phyloP scores from a whole-genome alignment of 495 filamentous ascomycete genomes.

The Acidiella bohemica region DNA sequence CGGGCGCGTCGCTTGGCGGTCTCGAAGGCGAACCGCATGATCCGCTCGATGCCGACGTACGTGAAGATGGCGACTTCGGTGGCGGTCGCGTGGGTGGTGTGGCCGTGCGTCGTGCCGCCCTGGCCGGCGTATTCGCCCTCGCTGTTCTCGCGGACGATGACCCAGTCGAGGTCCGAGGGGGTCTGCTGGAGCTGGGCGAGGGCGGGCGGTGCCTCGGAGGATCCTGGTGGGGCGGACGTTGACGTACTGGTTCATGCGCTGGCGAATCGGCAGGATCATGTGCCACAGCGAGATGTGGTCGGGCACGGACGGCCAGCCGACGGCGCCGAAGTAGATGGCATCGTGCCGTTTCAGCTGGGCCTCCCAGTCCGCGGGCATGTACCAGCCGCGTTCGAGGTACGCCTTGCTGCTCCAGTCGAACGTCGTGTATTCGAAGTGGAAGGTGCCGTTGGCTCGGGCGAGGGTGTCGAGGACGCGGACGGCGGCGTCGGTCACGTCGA shows the following conservation, averaged over 20 bases:
- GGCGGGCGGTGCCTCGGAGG: constrained; percentile 26
- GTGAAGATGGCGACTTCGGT: constrained; percentile 33
- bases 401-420: constrained; percentile 29
- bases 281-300: constrained; percentile 33
- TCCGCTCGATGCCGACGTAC: constrained; percentile 27
- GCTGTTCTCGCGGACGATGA: constrained; percentile 31
- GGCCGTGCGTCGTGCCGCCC: constrained; percentile 26
- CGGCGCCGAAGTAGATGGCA: constrained; percentile 32
- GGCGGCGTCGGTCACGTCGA: constrained; percentile 30
- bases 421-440: constrained; percentile 26
- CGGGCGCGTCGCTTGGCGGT: constrained; percentile 24
- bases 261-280: constrained; percentile 31
- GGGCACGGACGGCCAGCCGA: constrained; percentile 30
- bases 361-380: constrained; percentile 27
- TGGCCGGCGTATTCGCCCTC: constrained; percentile 33
- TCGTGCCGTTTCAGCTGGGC: constrained; percentile 29
- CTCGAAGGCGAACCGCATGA: constrained; percentile 32
- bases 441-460: constrained; percentile 21
- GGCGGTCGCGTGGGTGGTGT: constrained; percentile 21
- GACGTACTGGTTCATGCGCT: constrained; percentile 29
- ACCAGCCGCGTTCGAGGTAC: constrained; percentile 27
- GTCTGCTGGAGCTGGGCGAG: constrained; percentile 15
- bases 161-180: constrained; percentile 27
- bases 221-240: constrained; percentile 31
- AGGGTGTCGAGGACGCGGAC: constrained; percentile 24